These are phyloP conservation scores for Cercospora sesami DNA, from an alignment of 2,329 filamentous ascomycete species.

Conservation along the genomic window DNA sequence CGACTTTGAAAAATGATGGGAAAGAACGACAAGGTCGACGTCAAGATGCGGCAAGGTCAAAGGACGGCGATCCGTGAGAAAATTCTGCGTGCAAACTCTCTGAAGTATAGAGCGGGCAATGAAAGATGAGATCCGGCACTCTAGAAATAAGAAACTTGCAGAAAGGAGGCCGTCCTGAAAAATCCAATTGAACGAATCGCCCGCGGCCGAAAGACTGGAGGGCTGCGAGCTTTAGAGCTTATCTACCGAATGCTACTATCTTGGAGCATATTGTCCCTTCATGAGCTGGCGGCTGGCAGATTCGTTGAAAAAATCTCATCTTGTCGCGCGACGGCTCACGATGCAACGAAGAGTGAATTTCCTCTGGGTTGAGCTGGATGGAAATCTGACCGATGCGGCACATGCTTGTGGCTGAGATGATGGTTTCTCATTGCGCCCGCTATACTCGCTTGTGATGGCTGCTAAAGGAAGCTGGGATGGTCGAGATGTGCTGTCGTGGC, in stretches of 20 bases:
- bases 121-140: background rate
- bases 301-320: background rate
- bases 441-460: background rate
- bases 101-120: background rate
- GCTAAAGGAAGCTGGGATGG: background rate
- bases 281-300: background rate
- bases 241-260: background rate
- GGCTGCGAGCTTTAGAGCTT: background rate
- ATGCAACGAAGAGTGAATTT: background rate
- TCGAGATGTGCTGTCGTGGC: background rate
- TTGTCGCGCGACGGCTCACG: background rate
- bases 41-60: background rate
- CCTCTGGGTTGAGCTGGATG: background rate
- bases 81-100: background rate
- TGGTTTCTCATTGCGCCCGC: background rate
- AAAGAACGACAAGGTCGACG: background rate
- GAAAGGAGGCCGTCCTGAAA: background rate
- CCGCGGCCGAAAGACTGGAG: background rate
- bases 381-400: background rate
- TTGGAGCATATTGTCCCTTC: background rate
- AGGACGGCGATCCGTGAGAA: background rate
- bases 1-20: background rate
- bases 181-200: background rate
- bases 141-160: background rate
- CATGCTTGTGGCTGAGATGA: background rate